Evolutionary conservation across 2,329 filamentous ascomycete genomes (phyloP), one percentile per base, ranked within the genome.

Genomic region (Teratosphaeria pseudoeucalypti): DNA sequence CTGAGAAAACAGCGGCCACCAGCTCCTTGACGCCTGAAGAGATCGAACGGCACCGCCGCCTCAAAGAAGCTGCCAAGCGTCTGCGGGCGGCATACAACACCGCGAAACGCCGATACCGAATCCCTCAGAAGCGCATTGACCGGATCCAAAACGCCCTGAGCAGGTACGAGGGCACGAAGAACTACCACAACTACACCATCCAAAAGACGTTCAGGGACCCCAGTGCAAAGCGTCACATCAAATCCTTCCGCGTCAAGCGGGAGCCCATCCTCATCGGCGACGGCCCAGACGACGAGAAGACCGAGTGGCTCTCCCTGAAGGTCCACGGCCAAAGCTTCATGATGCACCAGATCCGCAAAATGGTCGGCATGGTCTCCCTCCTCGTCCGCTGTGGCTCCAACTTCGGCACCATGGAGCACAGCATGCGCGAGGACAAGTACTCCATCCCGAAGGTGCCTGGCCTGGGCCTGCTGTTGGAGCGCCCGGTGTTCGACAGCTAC

Each of bases 321-420:
- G 92, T 99, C 27, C 94, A 99, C 74, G 94, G 94, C 0, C 94
- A 99, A 75, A 92, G 88, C 70, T 99, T 99, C 81, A 99, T 99
- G 94, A 99, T 99, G 94, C 94, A 99, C 75, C 94, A 99, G 77
- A 99, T 99, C 74, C 87, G 94, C 70, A 99, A 97, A 77, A 97
- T 99, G 94, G 90, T 99, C 16, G 90, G 89, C 59, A 91, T 99
- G 87, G 90, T 85, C 9, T 85, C 90, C 37, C 80, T 99, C 61
- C 79, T 92, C 6, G 87, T 95, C 6, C 86, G 94, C 43, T 95
- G 89, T 72, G 94, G 90, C 56, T 86, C 86, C n/a, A 62, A 68
- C 27, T 80, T 88, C 3, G 12, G 11, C 52, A 83, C 88, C 32
- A 89, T 99, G 66, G 73, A 77, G 0, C 82, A 95, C 62, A 89